Evolutionary conservation across 2,329 filamentous ascomycete genomes (phyloP).

Genomic region (Bipolaris sorokiniana): DNA sequence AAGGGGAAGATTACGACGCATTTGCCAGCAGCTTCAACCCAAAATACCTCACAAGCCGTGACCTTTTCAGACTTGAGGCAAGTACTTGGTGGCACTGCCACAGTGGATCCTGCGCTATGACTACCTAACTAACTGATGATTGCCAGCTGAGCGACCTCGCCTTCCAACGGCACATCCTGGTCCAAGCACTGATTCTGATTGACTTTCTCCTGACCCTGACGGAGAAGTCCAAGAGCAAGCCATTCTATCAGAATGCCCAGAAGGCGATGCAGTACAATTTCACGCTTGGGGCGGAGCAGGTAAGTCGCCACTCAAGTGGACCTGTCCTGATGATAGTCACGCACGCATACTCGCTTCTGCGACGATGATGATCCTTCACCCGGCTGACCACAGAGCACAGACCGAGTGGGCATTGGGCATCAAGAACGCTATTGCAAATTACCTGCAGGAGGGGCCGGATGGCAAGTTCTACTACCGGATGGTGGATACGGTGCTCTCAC

Average conservation of each 20-base stretch:
- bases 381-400: slow-evolving; percentile 55
- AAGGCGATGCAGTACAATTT: slow-evolving; percentile 87
- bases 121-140: slow-evolving; percentile 23
- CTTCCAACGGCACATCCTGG: slow-evolving; percentile 90
- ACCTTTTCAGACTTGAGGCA: slow-evolving; percentile 94
- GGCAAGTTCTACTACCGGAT: slow-evolving; percentile 95
- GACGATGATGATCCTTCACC: slow-evolving; percentile 32
- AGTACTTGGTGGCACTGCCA: slow-evolving; percentile 27
- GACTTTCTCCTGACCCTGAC: slow-evolving; percentile 95
- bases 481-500: slow-evolving; percentile 92
- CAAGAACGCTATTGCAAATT: slow-evolving; percentile 78
- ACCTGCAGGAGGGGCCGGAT: slow-evolving; percentile 79
- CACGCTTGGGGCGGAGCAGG: slow-evolving; percentile 80
- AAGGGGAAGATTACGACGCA: slow-evolving; percentile 66
- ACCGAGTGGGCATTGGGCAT: slow-evolving; percentile 83
- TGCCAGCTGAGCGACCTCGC: slow-evolving; percentile 85
- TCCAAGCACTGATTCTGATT: slow-evolving; percentile 91
- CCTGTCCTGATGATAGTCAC: slow-evolving; percentile 18
- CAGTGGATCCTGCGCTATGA: slow-evolving; percentile 30
- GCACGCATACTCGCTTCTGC: slow-evolving; percentile 22
- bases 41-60: slow-evolving; percentile 96
- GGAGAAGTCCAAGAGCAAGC: slow-evolving; percentile 78
- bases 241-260: slow-evolving; percentile 73
- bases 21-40: slow-evolving; percentile 84
- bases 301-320: slow-evolving; percentile 54